Evolutionary conservation across 441 rosid genomes (phyloP), one percentile per base, ranked within the genome.

Genomic region (Metrosideros polymorpha): DNA sequence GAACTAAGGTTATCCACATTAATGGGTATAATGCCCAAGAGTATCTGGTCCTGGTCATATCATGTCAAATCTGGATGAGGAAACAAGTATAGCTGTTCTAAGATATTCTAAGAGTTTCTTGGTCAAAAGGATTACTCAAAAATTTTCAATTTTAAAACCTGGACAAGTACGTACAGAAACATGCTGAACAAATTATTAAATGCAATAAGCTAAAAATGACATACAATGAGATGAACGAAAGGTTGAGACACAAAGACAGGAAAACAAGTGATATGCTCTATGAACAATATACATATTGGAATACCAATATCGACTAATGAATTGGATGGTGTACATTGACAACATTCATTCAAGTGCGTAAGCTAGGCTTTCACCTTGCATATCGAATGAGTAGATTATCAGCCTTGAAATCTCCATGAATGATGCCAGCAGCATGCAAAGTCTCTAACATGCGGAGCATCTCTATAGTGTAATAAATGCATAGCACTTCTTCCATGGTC

Each of bases 371-470:
- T 92, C 91, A 97, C 99, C 93, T 92, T 85, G 99, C 86, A 91
- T 95, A 93, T 84, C 95, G 95, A 86, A 94, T 84, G 50, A 96
- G 96, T 53, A 97, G 92, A 90, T 97, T 96, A 88, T 97, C 99
- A 83, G 99, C 98, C 93, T 95, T 97, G 92, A 97, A 96, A 91
- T 97, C 99, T 88, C 99, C 99, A 90, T 97, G 99, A 88, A 97
- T 92, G 90, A 96, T 92, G 89, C 99, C 98, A 87, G 90, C 95
- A 87, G 89, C 84, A 88, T 97, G 99, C 92, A 97, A 90, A 88
- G 91, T 92, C 90, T 96, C 99, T 91, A 96, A 89, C 96, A 96
- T 95, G 90, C 91, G 87, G 84, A 97, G 93, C 98, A 97, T 95
- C 91, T 96, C 98, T 88, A 90, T 89, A 29, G 99, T 95, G 93